phyloP scores from a whole-genome alignment of 2,329 filamentous ascomycete genomes.

The Nigrospora osmanthi region DNA sequence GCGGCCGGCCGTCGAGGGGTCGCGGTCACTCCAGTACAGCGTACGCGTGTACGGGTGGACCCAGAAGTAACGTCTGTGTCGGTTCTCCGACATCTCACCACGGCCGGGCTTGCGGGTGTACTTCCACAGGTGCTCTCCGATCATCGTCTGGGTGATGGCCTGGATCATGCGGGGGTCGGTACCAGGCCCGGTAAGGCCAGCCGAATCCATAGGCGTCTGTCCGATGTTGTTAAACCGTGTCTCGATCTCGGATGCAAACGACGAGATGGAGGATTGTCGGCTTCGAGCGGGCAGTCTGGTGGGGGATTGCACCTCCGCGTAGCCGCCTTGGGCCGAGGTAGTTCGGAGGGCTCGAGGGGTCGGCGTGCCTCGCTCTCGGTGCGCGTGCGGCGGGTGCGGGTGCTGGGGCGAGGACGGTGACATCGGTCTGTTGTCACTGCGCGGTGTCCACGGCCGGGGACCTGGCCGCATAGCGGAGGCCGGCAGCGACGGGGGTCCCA shows the following conservation, averaged over 20 bases:
- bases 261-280: conserved; percentile 82
- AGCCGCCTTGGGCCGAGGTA: conserved; percentile 35
- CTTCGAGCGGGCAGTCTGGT: conserved; percentile 32
- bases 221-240: conserved; percentile 81
- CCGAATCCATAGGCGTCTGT: conserved; percentile 42
- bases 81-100: conserved; percentile 77
- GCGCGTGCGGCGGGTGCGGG: conserved; percentile 8
- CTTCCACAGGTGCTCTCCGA: conserved; percentile 98
- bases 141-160: conserved; percentile 99
- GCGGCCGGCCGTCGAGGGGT: conserved; percentile 73
- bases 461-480: conserved; percentile 58
- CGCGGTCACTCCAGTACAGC: conserved; percentile 90
- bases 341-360: conserved; percentile 47
- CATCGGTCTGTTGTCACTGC: conserved; percentile 24
- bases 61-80: conserved; percentile 97
- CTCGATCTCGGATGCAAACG: conserved; percentile 91
- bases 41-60: conserved; percentile 96
- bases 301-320: conserved; percentile 39
- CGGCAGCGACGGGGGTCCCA: conserved; percentile 81
- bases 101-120: conserved; percentile 94
- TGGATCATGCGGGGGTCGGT: conserved; percentile 98
- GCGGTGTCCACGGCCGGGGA: conserved; percentile 54
- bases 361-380: conserved; percentile 34
- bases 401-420: conserved; percentile 33
- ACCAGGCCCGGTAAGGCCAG: conserved; percentile 53